Evolutionary conservation across 495 filamentous ascomycete species (phyloP).

Genomic region (Trichoderma virens): DNA sequence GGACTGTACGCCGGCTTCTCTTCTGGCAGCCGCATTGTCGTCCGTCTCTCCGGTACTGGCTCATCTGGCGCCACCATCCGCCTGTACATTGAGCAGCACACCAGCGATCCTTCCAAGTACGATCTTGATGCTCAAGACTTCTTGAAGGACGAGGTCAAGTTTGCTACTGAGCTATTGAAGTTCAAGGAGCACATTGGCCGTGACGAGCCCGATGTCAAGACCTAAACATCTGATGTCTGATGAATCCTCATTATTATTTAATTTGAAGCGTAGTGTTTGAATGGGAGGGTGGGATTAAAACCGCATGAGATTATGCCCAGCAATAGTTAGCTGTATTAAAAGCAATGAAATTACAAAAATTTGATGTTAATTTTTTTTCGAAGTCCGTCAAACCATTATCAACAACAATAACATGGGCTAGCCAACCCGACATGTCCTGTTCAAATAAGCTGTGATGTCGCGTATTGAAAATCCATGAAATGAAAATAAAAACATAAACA

Average conservation of each 20-base stretch:
- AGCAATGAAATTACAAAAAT: neutral
- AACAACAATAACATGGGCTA: too few species aligned
- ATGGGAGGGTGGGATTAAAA: neutral
- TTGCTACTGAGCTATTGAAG: slow-evolving; percentile 75
- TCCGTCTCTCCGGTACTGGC: slow-evolving; percentile 88
- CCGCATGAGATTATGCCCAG: neutral
- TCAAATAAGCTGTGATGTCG: too few species aligned
- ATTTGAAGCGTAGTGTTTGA: neutral
- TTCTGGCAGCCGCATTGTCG: slow-evolving; percentile 88
- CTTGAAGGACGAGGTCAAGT: slow-evolving; percentile 75
- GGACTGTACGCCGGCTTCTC: slow-evolving; percentile 93
- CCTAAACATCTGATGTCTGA: slow-evolving; percentile 39
- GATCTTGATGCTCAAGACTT: slow-evolving; percentile 83
- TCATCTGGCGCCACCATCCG: slow-evolving; percentile 93
- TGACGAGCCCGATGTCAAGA: slow-evolving; percentile 91
- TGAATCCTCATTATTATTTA: neutral
- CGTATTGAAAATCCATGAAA: neutral
- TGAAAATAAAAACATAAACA: neutral
- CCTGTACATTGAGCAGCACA: slow-evolving; percentile 91
- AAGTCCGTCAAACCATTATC: too few species aligned
- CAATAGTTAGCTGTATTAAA: neutral
- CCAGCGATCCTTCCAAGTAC: slow-evolving; percentile 64
- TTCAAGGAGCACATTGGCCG: slow-evolving; percentile 86
- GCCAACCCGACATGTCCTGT: too few species aligned
- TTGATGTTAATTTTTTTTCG: neutral